Percentiles rank a stretch among this genome's conserved stretches.
phyloP scores from a whole-genome alignment of 768 basidiomycete genomes.

The Clathrus columnatus region DNA sequence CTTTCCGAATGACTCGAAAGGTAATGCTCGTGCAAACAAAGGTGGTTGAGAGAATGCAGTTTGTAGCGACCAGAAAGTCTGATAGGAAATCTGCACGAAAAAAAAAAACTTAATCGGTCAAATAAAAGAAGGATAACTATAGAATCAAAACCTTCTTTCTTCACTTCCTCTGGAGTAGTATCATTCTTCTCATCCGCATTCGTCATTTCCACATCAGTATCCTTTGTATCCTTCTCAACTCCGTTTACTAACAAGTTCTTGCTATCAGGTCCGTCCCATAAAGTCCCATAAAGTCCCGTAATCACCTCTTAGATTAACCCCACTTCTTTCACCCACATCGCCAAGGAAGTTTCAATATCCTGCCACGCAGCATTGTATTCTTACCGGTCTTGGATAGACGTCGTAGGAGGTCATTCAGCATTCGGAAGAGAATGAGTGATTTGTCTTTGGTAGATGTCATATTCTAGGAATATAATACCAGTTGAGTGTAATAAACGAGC shows the following conservation, averaged over 20 bases:
- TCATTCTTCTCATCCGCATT: constrained; percentile 23
- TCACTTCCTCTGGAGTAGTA: not conserved
- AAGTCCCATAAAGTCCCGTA: constrained; percentile 70
- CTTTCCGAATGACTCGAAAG: constrained; percentile 54
- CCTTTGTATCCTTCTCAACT: constrained; percentile 29
- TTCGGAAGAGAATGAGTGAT: constrained; percentile 74
- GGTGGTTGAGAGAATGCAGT: constrained; percentile 76
- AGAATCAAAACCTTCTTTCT: not conserved
- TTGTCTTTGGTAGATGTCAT: constrained; percentile 86
- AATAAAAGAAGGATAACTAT: not conserved
- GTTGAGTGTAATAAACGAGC: not conserved
- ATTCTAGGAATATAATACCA: constrained; percentile 26
- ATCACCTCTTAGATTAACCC: constrained; percentile 86
- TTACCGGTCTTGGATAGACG: constrained; percentile 80
- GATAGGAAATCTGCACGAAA: constrained; percentile 59
- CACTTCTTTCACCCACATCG: constrained; percentile 80
- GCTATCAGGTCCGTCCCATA: constrained; percentile 54
- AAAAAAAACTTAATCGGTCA: not conserved
- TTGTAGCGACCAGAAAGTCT: constrained; percentile 86
- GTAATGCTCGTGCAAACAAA: constrained; percentile 46
- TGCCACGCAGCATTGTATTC: constrained; percentile 81
- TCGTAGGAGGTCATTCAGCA: constrained; percentile 78
- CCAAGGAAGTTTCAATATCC: constrained; percentile 84
- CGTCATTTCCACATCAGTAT: constrained; percentile 11
- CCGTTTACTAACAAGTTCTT: constrained; percentile 26